Base-by-base conservation (phyloP, 2,329 filamentous ascomycete genomes). In the Pleomassaria siparia region DNA sequence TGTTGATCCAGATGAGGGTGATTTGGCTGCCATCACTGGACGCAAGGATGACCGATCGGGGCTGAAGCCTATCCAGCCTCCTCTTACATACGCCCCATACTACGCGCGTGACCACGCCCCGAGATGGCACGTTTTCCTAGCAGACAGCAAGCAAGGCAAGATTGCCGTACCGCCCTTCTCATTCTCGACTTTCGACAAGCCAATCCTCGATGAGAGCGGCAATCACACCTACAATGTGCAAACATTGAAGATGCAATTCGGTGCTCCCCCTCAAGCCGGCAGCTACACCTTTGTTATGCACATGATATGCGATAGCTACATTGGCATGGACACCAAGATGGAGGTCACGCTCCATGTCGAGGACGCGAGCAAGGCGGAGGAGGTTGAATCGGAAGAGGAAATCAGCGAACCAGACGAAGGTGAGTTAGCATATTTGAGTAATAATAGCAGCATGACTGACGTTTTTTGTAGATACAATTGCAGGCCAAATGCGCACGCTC, bases 341-440 rank as follows among this genome's bases (percentile, higher is more conserved):
- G 90, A 96, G 65, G 89, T 96, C 22, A 91, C 88, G 1, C 80
- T 99, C 44, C 82, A 87, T 22, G 90, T 99, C 8, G 91, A 96
- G 64, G 91, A 97, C 62, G 86, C 89, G 26, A 88, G 83, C 72
- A 94, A 92, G 75, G 91, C 89, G 4, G 86, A 83, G 16, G 82
- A 87, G 58, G 85, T 95, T 66, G 82, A 83, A 43, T 88, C 85
- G 40, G 91, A 96, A 58, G 94, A 96, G 62, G 94, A 99, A 49
- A 99, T 99, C 58, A 95, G 89, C 67, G 94, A 99, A 71, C 94
- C 95, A 28, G 94, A 97, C 55, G 94, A 99, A 79, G 94, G 94
- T 96, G 80, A 78, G 86, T 78, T 22, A 43, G 32, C 39, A 16
- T 28, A 21, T 37, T 49, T 40, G 33, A 46, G 41, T 16, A 22